Evolutionary conservation across 2,329 filamentous ascomycete species (phyloP).

Genomic region (Cytospora mali): DNA sequence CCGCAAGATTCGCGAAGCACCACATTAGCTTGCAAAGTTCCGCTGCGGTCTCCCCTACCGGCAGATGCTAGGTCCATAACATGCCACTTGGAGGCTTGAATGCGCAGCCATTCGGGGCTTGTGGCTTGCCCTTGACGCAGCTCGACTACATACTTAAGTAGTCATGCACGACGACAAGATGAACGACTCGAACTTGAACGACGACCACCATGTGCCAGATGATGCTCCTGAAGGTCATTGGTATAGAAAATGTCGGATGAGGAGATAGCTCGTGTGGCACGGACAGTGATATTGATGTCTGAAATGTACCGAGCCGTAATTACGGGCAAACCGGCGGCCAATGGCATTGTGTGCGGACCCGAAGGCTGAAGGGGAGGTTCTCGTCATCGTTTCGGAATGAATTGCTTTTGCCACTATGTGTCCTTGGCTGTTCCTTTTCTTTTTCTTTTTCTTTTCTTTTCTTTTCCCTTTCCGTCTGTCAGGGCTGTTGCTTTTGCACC

Average conservation of each 20-base stretch:
- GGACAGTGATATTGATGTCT: slow-evolving; percentile 14
- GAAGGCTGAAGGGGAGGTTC: slow-evolving; percentile 18
- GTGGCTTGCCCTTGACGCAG: slow-evolving; percentile 1
- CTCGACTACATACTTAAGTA: background rate
- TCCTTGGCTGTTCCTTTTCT: background rate
- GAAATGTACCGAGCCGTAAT: slow-evolving; percentile 26
- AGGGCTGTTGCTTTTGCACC: background rate
- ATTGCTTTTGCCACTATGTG: background rate
- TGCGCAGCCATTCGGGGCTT: slow-evolving; percentile 4
- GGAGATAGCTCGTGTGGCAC: slow-evolving; percentile 17
- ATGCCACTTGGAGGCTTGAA: slow-evolving; percentile 1
- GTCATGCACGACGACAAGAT: background rate
- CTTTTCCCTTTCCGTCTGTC: background rate
- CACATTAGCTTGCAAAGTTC: slow-evolving; percentile 18
- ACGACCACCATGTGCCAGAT: background rate
- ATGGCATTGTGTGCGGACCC: slow-evolving; percentile 16
- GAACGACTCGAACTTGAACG: background rate
- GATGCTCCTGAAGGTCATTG: background rate
- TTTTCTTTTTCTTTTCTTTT: background rate
- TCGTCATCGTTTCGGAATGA: background rate
- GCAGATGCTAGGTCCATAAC: background rate
- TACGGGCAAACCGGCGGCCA: slow-evolving; percentile 10
- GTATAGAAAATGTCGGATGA: background rate
- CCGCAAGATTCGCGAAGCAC: slow-evolving; percentile 12
- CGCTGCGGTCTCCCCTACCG: slow-evolving; percentile 2